Base-by-base conservation (phyloP, 1,284 basidiomycete genomes). In the Inonotus hispidus region DNA sequence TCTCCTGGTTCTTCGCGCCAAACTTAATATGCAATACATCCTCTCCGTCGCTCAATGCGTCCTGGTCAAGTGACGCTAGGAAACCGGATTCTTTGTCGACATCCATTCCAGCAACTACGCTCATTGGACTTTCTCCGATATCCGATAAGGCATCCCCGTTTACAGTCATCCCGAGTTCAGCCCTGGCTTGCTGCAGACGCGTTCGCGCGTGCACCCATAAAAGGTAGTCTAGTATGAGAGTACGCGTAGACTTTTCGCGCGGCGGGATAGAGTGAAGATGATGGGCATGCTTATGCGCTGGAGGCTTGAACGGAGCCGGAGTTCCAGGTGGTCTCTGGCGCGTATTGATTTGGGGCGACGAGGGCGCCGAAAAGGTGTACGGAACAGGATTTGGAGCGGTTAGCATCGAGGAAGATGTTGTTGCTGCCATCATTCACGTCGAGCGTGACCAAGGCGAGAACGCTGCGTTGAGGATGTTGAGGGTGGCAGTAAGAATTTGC, bases 171-270 rank as follows among this genome's bases (percentile, higher is more conserved):
- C 88, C 84, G 27, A 92, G 81, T 70, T 91, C 90, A 43, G 88
- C 88, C 29, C 89, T 81, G 2, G 87, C 90, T 70, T 91, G 89
- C 10, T 85, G 83, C 66, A 90, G 88, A 61, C 90, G 82, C n/a
- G 90, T 90, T 63, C 86, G 79, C 3, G 81, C 83, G 72, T 92
- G 90, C 4, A 87, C 86, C 88, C 87, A 92, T 60, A 92, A 75
- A 76, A 90, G 82, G 72, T 92, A 87, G 72, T 92, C 90, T 61
- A 92, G 82, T 66, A 92, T 92, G 56, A 92, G 78, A 21, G 87
- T 92, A 60, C 87, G 77, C 29, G 87, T 91, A 47, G 84, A 90
- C 76, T 89, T 92, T 73, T 89, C 88, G 59, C 85, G 75, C 8
- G 85, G 89, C 14, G 87, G 88, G 55, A 91, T 90, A 7, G 87